Evolutionary conservation across 371 early-diverging fungal genomes (phyloP).

Genomic region (Mucor lusitanicus): DNA sequence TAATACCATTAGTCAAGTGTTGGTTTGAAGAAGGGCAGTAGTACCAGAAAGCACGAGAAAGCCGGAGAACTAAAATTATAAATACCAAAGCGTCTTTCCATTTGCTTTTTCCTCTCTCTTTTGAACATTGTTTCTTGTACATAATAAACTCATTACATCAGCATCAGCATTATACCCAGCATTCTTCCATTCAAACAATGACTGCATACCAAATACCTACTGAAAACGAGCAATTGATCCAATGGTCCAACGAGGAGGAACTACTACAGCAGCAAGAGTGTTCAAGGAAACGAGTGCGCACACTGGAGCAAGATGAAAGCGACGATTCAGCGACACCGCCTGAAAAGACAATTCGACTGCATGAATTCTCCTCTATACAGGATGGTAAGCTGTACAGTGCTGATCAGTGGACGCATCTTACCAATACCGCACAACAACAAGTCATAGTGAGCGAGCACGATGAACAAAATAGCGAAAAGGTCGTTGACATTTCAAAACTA

Average conservation of each 20-base stretch:
- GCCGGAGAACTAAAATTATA: background rate
- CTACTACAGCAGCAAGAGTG: background rate
- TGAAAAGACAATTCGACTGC: background rate
- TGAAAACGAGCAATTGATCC: background rate
- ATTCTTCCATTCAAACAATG: background rate
- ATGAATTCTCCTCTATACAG: background rate
- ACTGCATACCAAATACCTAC: constrained; percentile 5
- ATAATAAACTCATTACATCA: background rate
- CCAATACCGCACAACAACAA: background rate
- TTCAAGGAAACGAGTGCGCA: background rate
- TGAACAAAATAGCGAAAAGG: background rate
- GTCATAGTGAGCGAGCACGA: background rate
- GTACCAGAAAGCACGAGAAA: background rate
- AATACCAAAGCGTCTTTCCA: no score
- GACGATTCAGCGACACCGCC: background rate
- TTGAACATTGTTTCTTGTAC: background rate
- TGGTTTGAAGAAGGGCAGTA: constrained; percentile 13
- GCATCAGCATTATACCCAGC: background rate
- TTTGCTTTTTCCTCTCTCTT: background rate
- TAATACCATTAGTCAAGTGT: constrained; percentile 15
- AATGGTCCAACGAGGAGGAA: background rate
- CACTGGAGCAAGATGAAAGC: background rate
- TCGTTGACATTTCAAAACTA: background rate
- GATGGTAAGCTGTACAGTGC: background rate
- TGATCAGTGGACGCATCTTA: background rate